Evolutionary conservation across 345 rosid species (phyloP).

Genomic region (Iberis pinnata): DNA sequence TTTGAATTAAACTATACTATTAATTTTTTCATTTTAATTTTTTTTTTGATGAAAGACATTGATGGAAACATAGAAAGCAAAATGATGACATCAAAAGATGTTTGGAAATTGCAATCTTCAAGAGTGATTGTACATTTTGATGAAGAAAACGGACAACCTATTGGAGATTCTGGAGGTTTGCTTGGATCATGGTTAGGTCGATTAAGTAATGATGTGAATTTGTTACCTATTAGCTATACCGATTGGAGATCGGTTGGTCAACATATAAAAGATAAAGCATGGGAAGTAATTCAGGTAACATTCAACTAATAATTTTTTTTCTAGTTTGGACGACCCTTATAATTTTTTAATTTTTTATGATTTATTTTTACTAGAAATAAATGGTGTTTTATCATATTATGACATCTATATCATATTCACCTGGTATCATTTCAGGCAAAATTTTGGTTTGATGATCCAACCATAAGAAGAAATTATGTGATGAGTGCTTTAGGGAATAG

Average conservation of each 20-base stretch:
- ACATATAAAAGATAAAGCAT: background rate
- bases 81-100: background rate
- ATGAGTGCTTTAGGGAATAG: background rate
- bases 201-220: background rate
- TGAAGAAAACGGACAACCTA: background rate
- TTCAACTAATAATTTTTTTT: too few relatives aligned
- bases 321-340: too few relatives aligned
- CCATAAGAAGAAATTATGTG: background rate
- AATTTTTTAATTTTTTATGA: too few relatives aligned
- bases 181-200: background rate
- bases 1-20: too few relatives aligned
- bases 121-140: constrained; percentile 1
- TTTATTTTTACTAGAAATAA: too few relatives aligned
- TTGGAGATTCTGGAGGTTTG: constrained; percentile 3
- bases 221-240: background rate
- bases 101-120: background rate
- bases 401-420: too few relatives aligned
- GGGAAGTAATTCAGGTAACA: background rate
- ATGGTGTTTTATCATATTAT: too few relatives aligned
- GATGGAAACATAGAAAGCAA: background rate
- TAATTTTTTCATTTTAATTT: too few relatives aligned
- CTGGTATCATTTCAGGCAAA: background rate
- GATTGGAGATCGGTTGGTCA: background rate
- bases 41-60: too few relatives aligned
- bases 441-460: background rate